Conservation (phyloP, 805 yeast genomes). For the Candida germanica region DNA sequence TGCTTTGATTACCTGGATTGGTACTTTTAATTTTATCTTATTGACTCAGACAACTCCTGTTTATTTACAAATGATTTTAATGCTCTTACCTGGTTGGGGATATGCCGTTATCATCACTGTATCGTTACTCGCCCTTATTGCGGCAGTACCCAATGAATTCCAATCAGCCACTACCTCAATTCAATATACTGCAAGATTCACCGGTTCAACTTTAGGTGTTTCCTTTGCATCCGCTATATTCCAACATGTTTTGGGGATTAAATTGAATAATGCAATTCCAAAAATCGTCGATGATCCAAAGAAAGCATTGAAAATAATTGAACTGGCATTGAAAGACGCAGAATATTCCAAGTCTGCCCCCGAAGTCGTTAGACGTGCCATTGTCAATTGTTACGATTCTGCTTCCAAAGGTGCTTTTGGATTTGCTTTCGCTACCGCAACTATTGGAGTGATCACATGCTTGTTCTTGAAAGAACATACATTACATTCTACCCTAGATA, state of each 20-base stretch:
- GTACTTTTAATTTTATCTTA: slow-evolving; percentile 36
- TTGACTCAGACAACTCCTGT: slow-evolving; percentile 19
- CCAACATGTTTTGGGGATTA: slow-evolving; percentile 42
- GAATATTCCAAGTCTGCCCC: slow-evolving; percentile 57
- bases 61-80: slow-evolving; percentile 23
- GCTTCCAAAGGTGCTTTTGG: slow-evolving; percentile 54
- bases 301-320: slow-evolving; percentile 43
- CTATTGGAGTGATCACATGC: slow-evolving; percentile 40
- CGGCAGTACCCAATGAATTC: slow-evolving; percentile 63
- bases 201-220: slow-evolving; percentile 85
- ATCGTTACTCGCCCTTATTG: slow-evolving; percentile 69
- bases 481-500: slow-evolving; percentile 50
- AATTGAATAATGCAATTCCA: slow-evolving; percentile 19
- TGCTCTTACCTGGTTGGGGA: slow-evolving; percentile 60
- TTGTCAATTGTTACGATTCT: slow-evolving; percentile 46
- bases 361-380: slow-evolving; percentile 41
- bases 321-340: slow-evolving; percentile 53
- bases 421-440: slow-evolving; percentile 42
- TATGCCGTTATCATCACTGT: slow-evolving; percentile 68
- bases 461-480: slow-evolving; percentile 56
- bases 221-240: slow-evolving; percentile 65
- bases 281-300: slow-evolving; percentile 25
- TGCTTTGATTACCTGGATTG: slow-evolving; percentile 29
- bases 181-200: slow-evolving; percentile 82
- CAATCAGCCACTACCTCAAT: slow-evolving; percentile 89